Base-by-base conservation (phyloP, 2,329 filamentous ascomycete species). In the Myrmaecium sp. region DNA sequence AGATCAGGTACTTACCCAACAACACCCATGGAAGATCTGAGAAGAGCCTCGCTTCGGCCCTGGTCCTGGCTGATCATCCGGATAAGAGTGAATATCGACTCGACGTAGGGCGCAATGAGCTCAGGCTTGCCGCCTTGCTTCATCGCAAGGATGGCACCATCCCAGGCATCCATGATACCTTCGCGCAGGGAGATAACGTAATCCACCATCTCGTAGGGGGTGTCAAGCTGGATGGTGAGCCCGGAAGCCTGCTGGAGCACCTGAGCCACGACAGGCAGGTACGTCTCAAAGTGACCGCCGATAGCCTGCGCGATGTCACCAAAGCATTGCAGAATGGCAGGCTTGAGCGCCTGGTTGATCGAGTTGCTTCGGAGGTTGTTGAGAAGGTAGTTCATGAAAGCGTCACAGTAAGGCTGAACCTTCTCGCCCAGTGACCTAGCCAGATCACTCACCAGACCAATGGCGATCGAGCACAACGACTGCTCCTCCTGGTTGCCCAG, bases 111-210 rank as follows among this genome's bases (percentile, higher is more conserved):
- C 42, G 75, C 68, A 16, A 94, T 65, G 21, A 70, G 58, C 71
- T 52, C 54, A 78, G 75, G 73, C 62, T 86, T 86, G 44, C 61
- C 62, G 44, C 75, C 80, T 27, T 66, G 58, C 62, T 89, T 92
- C 76, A 95, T 83, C 28, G 89, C 83, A 51, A 86, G 74, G 47
- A 98, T 83, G 38, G 93, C 89, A 39, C 89, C 89, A 43, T 84
- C 83, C 84, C 91, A 98, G 17, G 89, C 89, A 63, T 98, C 89
- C 76, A 95, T 93, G 39, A 98, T 95, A 40, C 86, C 89, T 50
- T 98, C 91, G 28, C 89, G 76, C 25, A 98, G 67, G 12, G 84
- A 93, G 36, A 92, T 71, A 40, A 98, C 76, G 49, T 98, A 98
- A 55, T 95, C 86, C 31, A 84, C 75, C 78, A 95, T 92, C 56